phyloP scores from a whole-genome alignment of 228 moss, liverwort and hornwort genomes.

The Sphagnum magellanicum region DNA sequence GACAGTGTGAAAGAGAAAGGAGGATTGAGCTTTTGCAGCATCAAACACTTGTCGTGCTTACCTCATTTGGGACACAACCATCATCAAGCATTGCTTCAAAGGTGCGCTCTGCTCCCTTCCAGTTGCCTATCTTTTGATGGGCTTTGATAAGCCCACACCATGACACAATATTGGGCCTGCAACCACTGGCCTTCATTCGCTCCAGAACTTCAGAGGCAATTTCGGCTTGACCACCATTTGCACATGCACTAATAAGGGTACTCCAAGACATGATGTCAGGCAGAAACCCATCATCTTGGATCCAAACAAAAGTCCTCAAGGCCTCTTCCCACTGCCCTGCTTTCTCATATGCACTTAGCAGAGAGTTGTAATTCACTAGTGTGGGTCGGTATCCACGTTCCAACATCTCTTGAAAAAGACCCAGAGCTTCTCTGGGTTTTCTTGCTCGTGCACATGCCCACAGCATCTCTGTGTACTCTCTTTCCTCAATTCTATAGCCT shows the following conservation, averaged over 20 bases:
- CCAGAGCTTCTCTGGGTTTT: constrained; percentile 48
- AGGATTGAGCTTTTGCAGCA: no score
- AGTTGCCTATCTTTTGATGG: constrained; percentile 47
- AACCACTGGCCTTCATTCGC: constrained; percentile 39
- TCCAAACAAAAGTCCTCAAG: constrained; percentile 48
- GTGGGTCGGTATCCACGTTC: constrained; percentile 31
- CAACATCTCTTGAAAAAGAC: constrained; percentile 42
- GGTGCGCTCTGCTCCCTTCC: constrained; percentile 40
- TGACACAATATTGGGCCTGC: constrained; percentile 42
- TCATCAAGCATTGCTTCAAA: constrained; percentile 61
- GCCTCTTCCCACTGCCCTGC: constrained; percentile 54
- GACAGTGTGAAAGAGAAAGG: no score
- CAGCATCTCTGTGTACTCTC: constrained; percentile 47
- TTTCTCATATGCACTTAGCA: constrained; percentile 45
- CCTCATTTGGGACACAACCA: constrained; percentile 57
- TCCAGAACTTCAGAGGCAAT: constrained; percentile 42
- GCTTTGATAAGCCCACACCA: constrained; percentile 63
- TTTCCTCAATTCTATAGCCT: constrained; percentile 31
- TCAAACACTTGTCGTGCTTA: background rate
- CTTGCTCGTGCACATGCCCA: constrained; percentile 57
- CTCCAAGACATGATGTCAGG: constrained; percentile 53
- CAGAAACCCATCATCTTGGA: constrained; percentile 35
- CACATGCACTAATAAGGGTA: constrained; percentile 55
- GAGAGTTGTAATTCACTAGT: constrained; percentile 42
- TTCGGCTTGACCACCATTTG: constrained; percentile 50